Conservation (phyloP, 1,139 yeast genomes). For the Pichia sp. region DNA sequence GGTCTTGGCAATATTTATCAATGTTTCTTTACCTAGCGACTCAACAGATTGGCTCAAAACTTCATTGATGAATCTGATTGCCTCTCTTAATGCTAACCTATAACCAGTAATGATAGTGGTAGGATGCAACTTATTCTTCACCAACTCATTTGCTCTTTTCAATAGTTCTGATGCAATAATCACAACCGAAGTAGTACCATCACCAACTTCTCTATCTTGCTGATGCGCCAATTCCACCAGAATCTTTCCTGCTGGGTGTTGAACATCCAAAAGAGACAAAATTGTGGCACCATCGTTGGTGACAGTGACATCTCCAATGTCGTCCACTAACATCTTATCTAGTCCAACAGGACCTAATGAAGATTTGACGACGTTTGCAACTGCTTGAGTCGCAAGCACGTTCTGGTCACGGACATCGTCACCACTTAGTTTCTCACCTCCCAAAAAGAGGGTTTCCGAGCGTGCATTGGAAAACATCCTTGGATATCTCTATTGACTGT, state of each 20-base stretch:
- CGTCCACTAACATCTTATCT: conserved; percentile 98
- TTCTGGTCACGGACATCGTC: conserved; percentile 96
- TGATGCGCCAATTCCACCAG: conserved; percentile 97
- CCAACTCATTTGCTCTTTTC: conserved; percentile 91
- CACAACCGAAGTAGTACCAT: conserved; percentile 96
- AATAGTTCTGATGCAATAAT: conserved; percentile 90
- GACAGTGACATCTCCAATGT: conserved; percentile 97
- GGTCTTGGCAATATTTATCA: conserved; percentile 87
- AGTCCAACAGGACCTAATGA: conserved; percentile 97
- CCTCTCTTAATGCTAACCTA: conserved; percentile 89
- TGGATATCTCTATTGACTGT: neutral
- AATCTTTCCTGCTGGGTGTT: conserved; percentile 98
- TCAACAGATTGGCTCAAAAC: conserved; percentile 81
- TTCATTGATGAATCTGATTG: conserved; percentile 81
- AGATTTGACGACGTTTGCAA: conserved; percentile 95
- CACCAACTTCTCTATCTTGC: conserved; percentile 98
- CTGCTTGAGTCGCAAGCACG: conserved; percentile 92
- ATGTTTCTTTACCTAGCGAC: conserved; percentile 73
- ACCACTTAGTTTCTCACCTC: conserved; percentile 94
- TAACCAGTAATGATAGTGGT: conserved; percentile 97
- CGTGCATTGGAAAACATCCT: conserved; percentile 63
- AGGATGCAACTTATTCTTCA: conserved; percentile 91
- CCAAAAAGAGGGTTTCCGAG: conserved; percentile 87
- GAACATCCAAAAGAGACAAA: conserved; percentile 83
- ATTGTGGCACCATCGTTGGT: conserved; percentile 99